Percentiles rank a stretch among this genome's conserved stretches.
Conservation (phyloP, 305 asterid genomes). For the Fraxinus xanthoxyloides region DNA sequence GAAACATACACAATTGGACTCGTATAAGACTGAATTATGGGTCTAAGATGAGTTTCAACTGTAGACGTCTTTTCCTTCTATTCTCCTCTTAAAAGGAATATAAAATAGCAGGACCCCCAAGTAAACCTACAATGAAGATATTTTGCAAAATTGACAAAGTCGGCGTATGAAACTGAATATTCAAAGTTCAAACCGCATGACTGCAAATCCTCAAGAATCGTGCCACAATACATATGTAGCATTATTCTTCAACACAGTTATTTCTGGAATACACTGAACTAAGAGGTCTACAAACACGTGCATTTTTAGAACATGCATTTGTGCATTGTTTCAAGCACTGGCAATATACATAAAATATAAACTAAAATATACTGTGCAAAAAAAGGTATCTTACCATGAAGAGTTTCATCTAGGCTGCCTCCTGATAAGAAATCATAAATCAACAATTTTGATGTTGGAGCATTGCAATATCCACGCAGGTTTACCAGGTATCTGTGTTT, state of each 20-base stretch:
- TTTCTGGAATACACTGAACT: not conserved
- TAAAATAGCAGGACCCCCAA: not conserved
- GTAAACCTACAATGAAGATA: not conserved
- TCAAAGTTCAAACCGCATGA: not conserved
- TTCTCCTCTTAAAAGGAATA: not conserved
- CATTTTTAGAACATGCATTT: not conserved
- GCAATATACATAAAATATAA: not conserved
- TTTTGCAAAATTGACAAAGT: not conserved
- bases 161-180: not conserved
- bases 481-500: slow-evolving; percentile 89
- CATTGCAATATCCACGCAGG: slow-evolving; percentile 97
- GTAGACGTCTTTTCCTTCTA: not conserved
- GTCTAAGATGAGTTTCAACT: not conserved
- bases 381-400: slow-evolving; percentile 57
- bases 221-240: not conserved
- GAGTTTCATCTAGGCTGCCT: slow-evolving; percentile 96
- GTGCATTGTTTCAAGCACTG: not conserved
- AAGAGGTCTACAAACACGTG: not conserved
- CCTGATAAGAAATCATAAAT: slow-evolving; percentile 89
- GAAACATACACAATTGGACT: not conserved
- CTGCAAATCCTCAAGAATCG: not conserved
- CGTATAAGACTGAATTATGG: not conserved
- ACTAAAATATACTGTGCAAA: not conserved
- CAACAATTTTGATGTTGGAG: slow-evolving; percentile 84
- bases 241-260: not conserved